Evolutionary conservation across 2,329 filamentous ascomycete genomes (phyloP).

Genomic region (Aciculosporium take): DNA sequence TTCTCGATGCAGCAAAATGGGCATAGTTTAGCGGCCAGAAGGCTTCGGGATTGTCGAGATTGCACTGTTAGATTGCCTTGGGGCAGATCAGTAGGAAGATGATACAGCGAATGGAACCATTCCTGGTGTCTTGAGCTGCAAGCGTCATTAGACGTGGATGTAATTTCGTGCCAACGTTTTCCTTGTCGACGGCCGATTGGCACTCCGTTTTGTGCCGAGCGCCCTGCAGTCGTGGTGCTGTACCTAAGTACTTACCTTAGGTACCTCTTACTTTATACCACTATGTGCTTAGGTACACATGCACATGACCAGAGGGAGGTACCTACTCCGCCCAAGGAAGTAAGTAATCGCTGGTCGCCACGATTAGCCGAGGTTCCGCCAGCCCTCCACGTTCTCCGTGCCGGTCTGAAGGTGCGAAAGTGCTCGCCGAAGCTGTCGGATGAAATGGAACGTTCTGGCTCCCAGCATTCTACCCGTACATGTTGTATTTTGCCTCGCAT

Average conservation of each 20-base stretch:
- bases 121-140: not conserved
- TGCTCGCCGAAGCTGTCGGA: conserved; percentile 1
- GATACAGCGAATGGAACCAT: conserved; percentile 6
- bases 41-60: conserved; percentile 12
- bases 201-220: not conserved
- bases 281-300: no score
- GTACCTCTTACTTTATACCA: no score
- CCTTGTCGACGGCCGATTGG: not conserved
- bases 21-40: conserved; percentile 16
- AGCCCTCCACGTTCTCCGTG: not conserved
- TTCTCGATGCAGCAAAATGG: conserved; percentile 15
- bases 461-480: no score
- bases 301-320: no score
- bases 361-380: conserved; percentile 22
- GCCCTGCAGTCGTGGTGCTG: no score
- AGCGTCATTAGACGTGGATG: no score
- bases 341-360: not conserved
- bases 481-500: not conserved
- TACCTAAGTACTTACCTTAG: no score
- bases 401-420: no score
- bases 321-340: not conserved
- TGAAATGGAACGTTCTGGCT: not conserved
- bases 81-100: conserved; percentile 8
- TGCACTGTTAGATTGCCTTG: conserved; percentile 15
- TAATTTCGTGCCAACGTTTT: not conserved